A percentile compares a stretch with the other conserved stretches of the same genome.
Evolutionary conservation across 1,139 yeast genomes (phyloP).

Genomic region (Debaryomycetaceae sp.): DNA sequence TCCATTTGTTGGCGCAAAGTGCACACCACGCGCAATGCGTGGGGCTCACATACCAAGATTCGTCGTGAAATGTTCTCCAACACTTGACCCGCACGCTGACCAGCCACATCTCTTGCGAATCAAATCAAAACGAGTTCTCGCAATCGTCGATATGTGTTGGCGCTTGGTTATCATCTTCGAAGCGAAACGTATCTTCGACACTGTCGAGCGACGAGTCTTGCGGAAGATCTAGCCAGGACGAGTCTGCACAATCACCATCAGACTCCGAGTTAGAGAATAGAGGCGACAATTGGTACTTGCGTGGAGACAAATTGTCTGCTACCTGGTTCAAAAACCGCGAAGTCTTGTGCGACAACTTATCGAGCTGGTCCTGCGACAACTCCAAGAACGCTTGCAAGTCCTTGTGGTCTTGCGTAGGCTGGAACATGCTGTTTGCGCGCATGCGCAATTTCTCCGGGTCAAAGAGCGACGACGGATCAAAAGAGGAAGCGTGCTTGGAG

Average conservation of each 20-base stretch:
- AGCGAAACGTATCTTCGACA: not conserved
- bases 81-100: too few species aligned
- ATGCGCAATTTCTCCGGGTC: conserved; percentile 7
- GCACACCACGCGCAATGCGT: too few species aligned
- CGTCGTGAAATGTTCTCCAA: too few species aligned
- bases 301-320: conserved; percentile 8
- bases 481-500: not conserved
- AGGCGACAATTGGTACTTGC: too few species aligned
- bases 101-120: too few species aligned
- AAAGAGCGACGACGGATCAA: conserved; percentile 2
- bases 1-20: too few species aligned
- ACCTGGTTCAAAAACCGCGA: conserved; percentile 8
- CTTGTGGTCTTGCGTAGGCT: conserved; percentile 3
- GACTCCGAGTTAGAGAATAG: too few species aligned
- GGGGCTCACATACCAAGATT: too few species aligned
- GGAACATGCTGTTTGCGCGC: conserved; percentile 14
- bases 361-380: conserved; percentile 4
- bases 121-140: conserved; percentile 7
- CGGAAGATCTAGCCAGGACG: not conserved
- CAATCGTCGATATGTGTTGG: conserved; percentile 19
- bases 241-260: too few species aligned
- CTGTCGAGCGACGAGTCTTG: not conserved
- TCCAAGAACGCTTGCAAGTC: conserved; percentile 3
- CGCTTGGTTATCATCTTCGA: conserved; percentile 1
- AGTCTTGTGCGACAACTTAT: conserved; percentile 7